Evolutionary conservation across 2,329 filamentous ascomycete species (phyloP).

Genomic region (Fusarium compactum): DNA sequence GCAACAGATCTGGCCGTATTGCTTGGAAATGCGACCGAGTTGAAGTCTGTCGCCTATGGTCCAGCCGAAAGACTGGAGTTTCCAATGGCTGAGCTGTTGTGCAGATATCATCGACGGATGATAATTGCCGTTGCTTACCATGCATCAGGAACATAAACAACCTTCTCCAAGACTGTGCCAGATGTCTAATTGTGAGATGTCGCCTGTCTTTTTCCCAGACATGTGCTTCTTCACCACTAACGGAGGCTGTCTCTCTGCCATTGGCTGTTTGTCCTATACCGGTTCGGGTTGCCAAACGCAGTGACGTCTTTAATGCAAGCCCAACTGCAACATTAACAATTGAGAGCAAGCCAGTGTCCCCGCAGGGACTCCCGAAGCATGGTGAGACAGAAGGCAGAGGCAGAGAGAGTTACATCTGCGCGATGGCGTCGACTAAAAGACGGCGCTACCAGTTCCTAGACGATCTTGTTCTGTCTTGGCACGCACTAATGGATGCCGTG

Average conservation of each 20-base stretch:
- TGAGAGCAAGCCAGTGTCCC: slow-evolving; percentile 30
- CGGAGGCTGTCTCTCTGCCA: slow-evolving; percentile 15
- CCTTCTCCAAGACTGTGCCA: slow-evolving; percentile 26
- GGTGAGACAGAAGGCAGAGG: slow-evolving; percentile 45
- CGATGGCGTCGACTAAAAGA: slow-evolving; percentile 41
- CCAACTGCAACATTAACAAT: slow-evolving; percentile 24
- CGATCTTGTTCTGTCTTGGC: slow-evolving; percentile 41
- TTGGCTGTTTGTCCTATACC: slow-evolving; percentile 18
- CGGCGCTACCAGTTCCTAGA: slow-evolving; percentile 23
- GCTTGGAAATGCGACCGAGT: slow-evolving; percentile 31
- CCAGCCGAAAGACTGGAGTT: slow-evolving; percentile 1
- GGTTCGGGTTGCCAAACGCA: slow-evolving; percentile 44
- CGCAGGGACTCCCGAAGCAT: slow-evolving; percentile 46
- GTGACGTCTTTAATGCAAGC: slow-evolving; percentile 46
- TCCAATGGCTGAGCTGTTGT: slow-evolving; percentile 1
- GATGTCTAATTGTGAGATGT: slow-evolving; percentile 6
- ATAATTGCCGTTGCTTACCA: slow-evolving; percentile 25
- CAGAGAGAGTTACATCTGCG: slow-evolving; percentile 33
- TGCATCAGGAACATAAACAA: slow-evolving; percentile 14
- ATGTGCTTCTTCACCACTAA: slow-evolving; percentile 13
- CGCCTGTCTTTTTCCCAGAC: slow-evolving; percentile 16
- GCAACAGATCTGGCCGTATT: slow-evolving; percentile 22
- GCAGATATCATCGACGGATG: slow-evolving; percentile 19
- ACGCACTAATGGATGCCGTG: slow-evolving; percentile 34
- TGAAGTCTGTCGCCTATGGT: slow-evolving; percentile 1